Evolutionary conservation across 1,139 yeast genomes (phyloP), one percentile per base, ranked within the genome.

Genomic region (Pneumocystis carinii): DNA sequence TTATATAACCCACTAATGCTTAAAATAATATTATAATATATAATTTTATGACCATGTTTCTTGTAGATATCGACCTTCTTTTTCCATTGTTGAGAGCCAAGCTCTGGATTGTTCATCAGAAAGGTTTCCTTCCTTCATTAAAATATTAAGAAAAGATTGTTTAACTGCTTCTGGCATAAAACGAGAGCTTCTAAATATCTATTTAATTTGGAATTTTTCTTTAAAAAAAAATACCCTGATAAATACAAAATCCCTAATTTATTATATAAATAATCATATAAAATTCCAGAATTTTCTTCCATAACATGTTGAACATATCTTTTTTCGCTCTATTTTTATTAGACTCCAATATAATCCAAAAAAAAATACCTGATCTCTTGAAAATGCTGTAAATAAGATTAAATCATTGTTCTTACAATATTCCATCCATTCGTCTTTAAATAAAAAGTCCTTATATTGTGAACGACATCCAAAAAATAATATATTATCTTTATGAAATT

Each of bases 121-220:
- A 66, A 75, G 72, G 3, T 78, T 79, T 10, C 66, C 64, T 62
- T 73, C 71, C 66, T 81, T 79, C 63, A 75, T 75, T 14, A 89
- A 69, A 29, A 85, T 81, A 39, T 82, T 85, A n/a, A 79, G 78
- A 27, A 90, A 71, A 0, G 97, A 90, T 27, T 86, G 74, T 66
- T 95, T 77, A 1, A 92, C 95, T 72, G 92, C 94, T 53, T 84
- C 80, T 0, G 99, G 98, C 98, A 92, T 94, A 67, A 83, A 82
- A 0, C 98, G 98, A 42, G 95, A 85, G 14, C 96, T 85, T 0
- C 98, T 71, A 76, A 98, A 90, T 1, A 92, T 78, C 72, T 85
- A 90, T 5, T 90, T 95, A 70, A 24, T 24, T 24, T 24, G 3
- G 7, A 10, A 10, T 24, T 24, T 24, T 12, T 17, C 4, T 48